A percentile compares a stretch with the other conserved stretches of the same genome.
phyloP scores from a whole-genome alignment of 306 rosid genomes.

The Malus sylvestris region DNA sequence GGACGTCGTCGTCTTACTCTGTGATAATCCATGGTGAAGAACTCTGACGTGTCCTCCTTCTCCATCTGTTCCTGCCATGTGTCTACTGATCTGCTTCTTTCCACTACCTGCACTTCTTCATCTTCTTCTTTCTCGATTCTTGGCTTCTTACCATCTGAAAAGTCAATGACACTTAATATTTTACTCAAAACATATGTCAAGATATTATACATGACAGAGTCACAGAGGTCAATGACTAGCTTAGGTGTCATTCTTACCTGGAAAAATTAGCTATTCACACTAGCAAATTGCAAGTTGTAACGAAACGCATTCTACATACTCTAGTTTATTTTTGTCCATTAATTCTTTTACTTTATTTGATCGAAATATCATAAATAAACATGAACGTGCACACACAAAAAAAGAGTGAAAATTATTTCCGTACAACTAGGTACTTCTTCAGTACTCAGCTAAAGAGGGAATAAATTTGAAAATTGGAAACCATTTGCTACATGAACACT shows the following conservation, averaged over 20 bases:
- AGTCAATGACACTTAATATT: not conserved
- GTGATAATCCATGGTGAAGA: constrained; percentile 64
- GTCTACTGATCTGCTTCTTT: constrained; percentile 20
- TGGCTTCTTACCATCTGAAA: constrained; percentile 1
- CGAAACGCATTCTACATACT: not conserved
- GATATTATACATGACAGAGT: not conserved
- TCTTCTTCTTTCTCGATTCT: not conserved
- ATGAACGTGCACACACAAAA: not conserved
- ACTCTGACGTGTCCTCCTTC: constrained; percentile 31
- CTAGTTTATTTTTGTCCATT: too few species aligned
- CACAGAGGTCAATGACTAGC: not conserved
- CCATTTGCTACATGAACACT: not conserved
- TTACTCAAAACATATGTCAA: not conserved
- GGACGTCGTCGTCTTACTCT: constrained; percentile 56
- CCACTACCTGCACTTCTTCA: constrained; percentile 18
- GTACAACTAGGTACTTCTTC: not conserved
- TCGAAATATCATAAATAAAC: too few species aligned
- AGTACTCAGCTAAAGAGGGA: not conserved
- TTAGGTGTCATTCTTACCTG: not conserved
- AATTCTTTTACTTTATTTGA: not conserved
- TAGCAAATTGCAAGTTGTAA: not conserved
- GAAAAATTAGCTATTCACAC: not conserved
- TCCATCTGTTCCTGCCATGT: constrained; percentile 48
- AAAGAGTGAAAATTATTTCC: too few species aligned
- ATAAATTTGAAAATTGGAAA: not conserved